These are phyloP conservation scores for Exophiala aquamarina DNA, from an alignment of 2,329 filamentous ascomycete genomes.

Conservation along the genomic window DNA sequence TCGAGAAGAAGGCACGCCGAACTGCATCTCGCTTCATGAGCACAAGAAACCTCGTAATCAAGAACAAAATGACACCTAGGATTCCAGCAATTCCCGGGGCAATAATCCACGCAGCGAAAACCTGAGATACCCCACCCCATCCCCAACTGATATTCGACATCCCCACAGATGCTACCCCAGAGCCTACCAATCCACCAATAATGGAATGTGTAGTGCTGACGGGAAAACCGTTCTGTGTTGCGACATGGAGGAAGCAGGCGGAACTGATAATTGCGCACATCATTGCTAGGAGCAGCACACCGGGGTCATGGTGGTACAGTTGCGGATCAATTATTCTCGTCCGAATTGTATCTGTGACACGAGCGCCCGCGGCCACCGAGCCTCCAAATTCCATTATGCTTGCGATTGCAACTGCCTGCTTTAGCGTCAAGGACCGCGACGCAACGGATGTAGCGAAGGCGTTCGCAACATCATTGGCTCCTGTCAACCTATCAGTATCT, in stretches of 20 bases:
- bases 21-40: conserved; percentile 67
- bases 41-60: conserved; percentile 68
- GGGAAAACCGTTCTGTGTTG: conserved; percentile 59
- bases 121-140: conserved; percentile 69
- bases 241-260: conserved; percentile 36
- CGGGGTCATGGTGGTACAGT: conserved; percentile 59
- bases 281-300: conserved; percentile 67
- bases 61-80: conserved; percentile 68
- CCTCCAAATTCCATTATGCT: conserved; percentile 67
- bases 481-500: too few relatives aligned
- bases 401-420: conserved; percentile 66
- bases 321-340: conserved; percentile 66
- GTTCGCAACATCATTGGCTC: conserved; percentile 81
- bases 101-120: conserved; percentile 69
- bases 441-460: conserved; percentile 78
- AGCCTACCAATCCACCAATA: conserved; percentile 66
- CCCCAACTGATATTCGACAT: conserved; percentile 64
- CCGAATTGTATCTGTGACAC: conserved; percentile 75
- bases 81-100: conserved; percentile 65
- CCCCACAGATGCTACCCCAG: conserved; percentile 65
- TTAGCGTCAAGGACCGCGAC: conserved; percentile 70
- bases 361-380: conserved; percentile 64
- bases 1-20: not conserved
- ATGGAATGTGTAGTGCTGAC: conserved; percentile 71
- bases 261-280: conserved; percentile 47